A percentile compares a stretch with the other conserved stretches of the same genome.
These are phyloP conservation scores for Fallopia convolvulus DNA, from an alignment of 148 eudicot genomes.

Conservation along the genomic window DNA sequence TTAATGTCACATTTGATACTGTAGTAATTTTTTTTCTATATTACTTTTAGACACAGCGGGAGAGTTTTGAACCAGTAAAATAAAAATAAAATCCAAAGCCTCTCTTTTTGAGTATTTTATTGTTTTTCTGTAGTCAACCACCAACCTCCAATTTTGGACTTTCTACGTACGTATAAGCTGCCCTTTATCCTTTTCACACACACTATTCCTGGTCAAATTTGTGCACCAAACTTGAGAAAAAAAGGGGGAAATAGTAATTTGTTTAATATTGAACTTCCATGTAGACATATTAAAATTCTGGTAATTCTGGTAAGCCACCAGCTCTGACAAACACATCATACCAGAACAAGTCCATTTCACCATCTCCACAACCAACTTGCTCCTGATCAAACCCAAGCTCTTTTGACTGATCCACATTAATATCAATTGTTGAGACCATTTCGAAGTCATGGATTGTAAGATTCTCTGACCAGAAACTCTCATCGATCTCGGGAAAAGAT, in stretches of 20 bases:
- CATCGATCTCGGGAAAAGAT: slow-evolving; percentile 26
- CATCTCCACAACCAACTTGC: neutral
- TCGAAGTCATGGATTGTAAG: slow-evolving; percentile 6
- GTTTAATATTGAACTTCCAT: neutral
- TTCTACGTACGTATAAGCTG: neutral
- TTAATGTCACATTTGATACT: neutral
- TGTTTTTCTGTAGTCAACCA: neutral
- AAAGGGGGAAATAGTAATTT: neutral
- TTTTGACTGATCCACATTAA: neutral
- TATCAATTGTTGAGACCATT: neutral
- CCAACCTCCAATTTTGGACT: neutral
- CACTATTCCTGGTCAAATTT: slow-evolving; percentile 4
- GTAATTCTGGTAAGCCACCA: neutral
- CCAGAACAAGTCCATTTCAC: neutral
- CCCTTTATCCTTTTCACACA: slow-evolving; percentile 2
- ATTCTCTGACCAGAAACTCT: slow-evolving; percentile 43
- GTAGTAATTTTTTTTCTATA: neutral
- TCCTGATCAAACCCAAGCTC: slow-evolving; percentile 2
- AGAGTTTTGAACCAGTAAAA: neutral
- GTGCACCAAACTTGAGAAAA: slow-evolving; percentile 3
- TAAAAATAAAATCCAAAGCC: neutral
- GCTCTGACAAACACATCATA: slow-evolving; percentile 2
- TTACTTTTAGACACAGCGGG: neutral
- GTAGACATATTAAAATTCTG: neutral
- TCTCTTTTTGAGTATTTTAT: neutral